Evolutionary conservation across 2,329 filamentous ascomycete species (phyloP), one percentile per base, ranked within the genome.

Genomic region (Calonectria leucothoes): DNA sequence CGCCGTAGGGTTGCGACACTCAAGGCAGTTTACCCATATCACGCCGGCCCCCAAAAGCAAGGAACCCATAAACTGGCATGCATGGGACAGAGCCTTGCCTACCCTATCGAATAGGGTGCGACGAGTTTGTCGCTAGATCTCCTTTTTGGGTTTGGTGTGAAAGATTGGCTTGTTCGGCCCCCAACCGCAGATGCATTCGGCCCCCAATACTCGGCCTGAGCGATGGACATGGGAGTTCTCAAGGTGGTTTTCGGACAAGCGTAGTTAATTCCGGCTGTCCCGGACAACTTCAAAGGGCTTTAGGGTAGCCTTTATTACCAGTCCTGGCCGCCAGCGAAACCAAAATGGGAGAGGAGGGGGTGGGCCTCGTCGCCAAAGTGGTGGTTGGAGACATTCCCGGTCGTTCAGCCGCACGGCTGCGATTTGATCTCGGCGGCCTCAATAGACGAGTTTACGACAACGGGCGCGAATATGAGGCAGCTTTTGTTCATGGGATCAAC

Each of bases 141-240:
- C 66, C 55, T 57, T 55, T 72, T 65, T 27, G 48, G 64, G 29
- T 49, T 27, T 35, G 42, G 23, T 35, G 37, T 65, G 52, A 23
- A 39, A 31, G 42, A 33, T 27, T 39, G 45, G 45, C 45, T 65
- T 55, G 35, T 23, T 35, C 25, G 15, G 67, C 59, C 48, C 67
- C 59, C 67, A 52, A 70, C 33, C 27, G 48, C 42, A 59, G 39
- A 35, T 55, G 55, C 10, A 10, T 57, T 35, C 31, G 57, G 65
- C 55, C 65, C 70, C 65, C 66, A 72, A 68, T 39, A 11, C 45
- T 45, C 49, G 59, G 59, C 25, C 39, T 69, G 29, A 17, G 57
- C 66, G 66, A 66, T 12, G 37, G n/a, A 49, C 39, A 52, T 17
- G 65, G 23, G 49, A 15, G 59, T 39, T 27, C 48, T 64, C 55